Evolutionary conservation across 176 grass and related monocot genomes (phyloP).

Genomic region (Carex kokanica): DNA sequence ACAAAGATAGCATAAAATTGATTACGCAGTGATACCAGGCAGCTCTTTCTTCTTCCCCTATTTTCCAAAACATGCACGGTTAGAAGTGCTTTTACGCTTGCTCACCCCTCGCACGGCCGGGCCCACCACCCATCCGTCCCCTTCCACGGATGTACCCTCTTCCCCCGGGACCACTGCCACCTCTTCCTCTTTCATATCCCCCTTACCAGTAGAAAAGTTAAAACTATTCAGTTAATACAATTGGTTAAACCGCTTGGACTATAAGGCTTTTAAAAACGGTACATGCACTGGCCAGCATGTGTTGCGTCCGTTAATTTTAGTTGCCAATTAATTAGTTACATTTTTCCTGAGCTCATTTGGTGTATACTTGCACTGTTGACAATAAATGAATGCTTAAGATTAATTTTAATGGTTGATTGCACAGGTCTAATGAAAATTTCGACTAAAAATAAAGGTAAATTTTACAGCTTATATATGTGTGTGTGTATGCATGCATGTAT

Average conservation of each 20-base stretch:
- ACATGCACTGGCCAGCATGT: neutral
- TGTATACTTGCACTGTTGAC: neutral
- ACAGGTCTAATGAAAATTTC: neutral
- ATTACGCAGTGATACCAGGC: neutral
- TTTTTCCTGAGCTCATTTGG: neutral
- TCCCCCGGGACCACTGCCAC: conserved; percentile 17
- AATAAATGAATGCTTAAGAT: neutral
- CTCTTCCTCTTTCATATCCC: conserved; percentile 32
- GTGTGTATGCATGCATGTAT: too few relatives aligned
- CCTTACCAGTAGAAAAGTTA: neutral
- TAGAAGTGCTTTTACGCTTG: conserved; percentile 20
- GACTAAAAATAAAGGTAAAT: neutral
- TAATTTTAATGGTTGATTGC: neutral
- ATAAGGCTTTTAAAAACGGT: neutral
- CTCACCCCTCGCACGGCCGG: neutral
- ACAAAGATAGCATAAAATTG: conserved; percentile 9
- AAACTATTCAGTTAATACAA: neutral
- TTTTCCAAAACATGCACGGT: conserved; percentile 1
- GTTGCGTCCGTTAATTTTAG: too few relatives aligned
- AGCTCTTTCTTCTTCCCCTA: conserved; percentile 13
- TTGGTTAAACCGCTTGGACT: neutral
- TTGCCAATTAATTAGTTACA: neutral
- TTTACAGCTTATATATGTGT: neutral
- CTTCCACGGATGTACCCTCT: conserved; percentile 27
- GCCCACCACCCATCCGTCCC: neutral